Evolutionary conservation across 163 green algal species (phyloP), one percentile per base, ranked within the genome.

Genomic region (Chlorella variabilis): DNA sequence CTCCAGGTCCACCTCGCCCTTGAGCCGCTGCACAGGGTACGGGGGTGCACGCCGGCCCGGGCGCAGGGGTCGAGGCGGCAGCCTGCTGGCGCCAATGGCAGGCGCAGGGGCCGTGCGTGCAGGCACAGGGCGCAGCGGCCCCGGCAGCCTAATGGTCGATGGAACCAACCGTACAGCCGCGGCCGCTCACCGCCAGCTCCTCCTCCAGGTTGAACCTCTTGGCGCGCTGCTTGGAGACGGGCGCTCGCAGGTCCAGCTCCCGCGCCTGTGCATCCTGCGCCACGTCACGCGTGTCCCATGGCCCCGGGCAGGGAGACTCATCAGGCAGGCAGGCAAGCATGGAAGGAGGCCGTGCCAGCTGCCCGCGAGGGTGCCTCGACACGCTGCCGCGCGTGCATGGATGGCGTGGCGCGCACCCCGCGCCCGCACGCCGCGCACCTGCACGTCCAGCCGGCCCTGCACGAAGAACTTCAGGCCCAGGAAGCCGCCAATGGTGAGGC

Each of bases 141-240:
- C n/a, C n/a, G n/a, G n/a, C n/a, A n/a, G n/a, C n/a, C n/a, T n/a
- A n/a, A n/a, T n/a, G n/a, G n/a, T n/a, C n/a, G n/a, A n/a, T n/a
- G n/a, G n/a, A n/a, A n/a, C n/a, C n/a, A n/a, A n/a, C n/a, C n/a
- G n/a, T n/a, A n/a, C n/a, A n/a, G n/a, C n/a, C n/a, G n/a, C n/a
- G 8, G 21, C 21, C 4, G 27, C 76, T 34, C 49, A 83, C 77
- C 77, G 42, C 51, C 54, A 84, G 58, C 49, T 87, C 83, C 41
- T 87, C 83, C 21, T 85, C 33, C 2, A 87, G 62, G 63, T 85
- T 71, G 49, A 87, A 87, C 42, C 71, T 81, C 71, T 87, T 87
- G 59, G 83, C 83, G 3, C 77, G 77, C 69, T 87, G 83, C 77
- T 87, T 87, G 33, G 33, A 31, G 9, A 82, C 83, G 0, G 83